These are phyloP conservation scores for Sporopachydermia cereana DNA, from an alignment of 1,139 yeast genomes.

Conservation along the genomic window DNA sequence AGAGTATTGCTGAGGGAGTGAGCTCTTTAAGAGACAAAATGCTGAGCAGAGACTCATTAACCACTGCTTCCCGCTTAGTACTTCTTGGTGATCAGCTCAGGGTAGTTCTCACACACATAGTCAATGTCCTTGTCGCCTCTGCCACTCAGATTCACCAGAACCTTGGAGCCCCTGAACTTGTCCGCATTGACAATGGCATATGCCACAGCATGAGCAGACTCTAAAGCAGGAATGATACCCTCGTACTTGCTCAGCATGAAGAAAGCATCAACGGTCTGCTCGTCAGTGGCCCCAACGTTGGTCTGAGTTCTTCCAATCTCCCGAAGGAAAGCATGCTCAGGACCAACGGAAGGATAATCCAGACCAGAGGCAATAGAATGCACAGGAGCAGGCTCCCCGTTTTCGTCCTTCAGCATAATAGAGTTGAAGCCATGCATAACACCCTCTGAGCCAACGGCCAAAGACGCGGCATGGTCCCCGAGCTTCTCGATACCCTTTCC, in stretches of 20 bases:
- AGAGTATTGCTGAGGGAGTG: too few relatives aligned
- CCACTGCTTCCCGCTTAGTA: background rate
- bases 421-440: slow-evolving; percentile 12
- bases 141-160: slow-evolving; percentile 10
- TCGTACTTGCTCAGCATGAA: slow-evolving; percentile 10
- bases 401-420: slow-evolving; percentile 6
- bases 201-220: slow-evolving; percentile 11
- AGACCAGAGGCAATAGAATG: slow-evolving; percentile 12
- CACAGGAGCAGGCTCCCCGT: slow-evolving; percentile 11
- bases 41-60: too few relatives aligned
- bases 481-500: slow-evolving; percentile 10
- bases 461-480: slow-evolving; percentile 12
- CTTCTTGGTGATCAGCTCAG: slow-evolving; percentile 6
- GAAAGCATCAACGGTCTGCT: slow-evolving; percentile 11
- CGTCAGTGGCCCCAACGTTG: slow-evolving; percentile 10
- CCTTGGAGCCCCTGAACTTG: slow-evolving; percentile 9
- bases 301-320: slow-evolving; percentile 9
- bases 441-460: slow-evolving; percentile 9
- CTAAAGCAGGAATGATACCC: slow-evolving; percentile 11
- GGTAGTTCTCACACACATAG: slow-evolving; percentile 10
- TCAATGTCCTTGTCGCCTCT: slow-evolving; percentile 12
- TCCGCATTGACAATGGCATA: slow-evolving; percentile 10
- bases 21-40: too few relatives aligned
- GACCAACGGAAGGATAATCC: slow-evolving; percentile 11
- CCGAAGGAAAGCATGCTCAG: slow-evolving; percentile 10